Conservation (phyloP, 495 filamentous ascomycete genomes). For the Ascobolus immersus region DNA sequence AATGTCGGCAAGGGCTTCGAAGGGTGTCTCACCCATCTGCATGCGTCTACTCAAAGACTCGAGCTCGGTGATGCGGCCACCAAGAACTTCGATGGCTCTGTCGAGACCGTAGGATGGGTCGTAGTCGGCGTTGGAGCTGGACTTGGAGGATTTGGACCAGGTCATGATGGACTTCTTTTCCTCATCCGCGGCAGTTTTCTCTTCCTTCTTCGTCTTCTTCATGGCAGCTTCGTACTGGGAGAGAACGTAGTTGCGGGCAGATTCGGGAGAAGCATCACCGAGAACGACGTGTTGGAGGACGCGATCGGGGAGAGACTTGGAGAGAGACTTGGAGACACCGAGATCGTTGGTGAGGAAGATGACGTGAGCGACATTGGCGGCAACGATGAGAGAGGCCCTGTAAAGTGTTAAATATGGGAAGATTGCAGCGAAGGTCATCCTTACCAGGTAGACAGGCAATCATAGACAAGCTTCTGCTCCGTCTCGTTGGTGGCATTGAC, state of each 20-base stretch:
- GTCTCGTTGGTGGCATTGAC: slow-evolving; percentile 59
- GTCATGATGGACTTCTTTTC: background rate
- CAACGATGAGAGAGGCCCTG: slow-evolving; percentile 56
- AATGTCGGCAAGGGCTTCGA: slow-evolving; percentile 65
- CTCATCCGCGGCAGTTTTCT: slow-evolving; percentile 2
- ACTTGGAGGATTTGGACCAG: background rate
- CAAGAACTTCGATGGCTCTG: slow-evolving; percentile 51
- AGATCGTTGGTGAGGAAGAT: slow-evolving; percentile 89
- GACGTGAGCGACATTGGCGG: slow-evolving; percentile 80
- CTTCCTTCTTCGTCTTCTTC: background rate
- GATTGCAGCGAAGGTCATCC: slow-evolving; percentile 4
- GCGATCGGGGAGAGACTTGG: slow-evolving; percentile 68
- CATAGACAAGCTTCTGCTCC: slow-evolving; percentile 53
- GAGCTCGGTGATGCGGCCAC: slow-evolving; percentile 77
- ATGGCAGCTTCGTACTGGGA: slow-evolving; percentile 36
- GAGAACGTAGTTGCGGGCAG: slow-evolving; percentile 73
- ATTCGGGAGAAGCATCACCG: slow-evolving; percentile 60
- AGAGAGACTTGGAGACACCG: slow-evolving; percentile 65
- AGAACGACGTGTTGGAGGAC: slow-evolving; percentile 68
- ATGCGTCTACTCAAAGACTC: slow-evolving; percentile 81
- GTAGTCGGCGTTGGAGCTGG: background rate
- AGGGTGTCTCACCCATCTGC: slow-evolving; percentile 64
- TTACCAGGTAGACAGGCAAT: slow-evolving; percentile 62
- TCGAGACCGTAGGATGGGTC: slow-evolving; percentile 39
- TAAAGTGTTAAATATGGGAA: slow-evolving; percentile 6